These are phyloP conservation scores for Cladobotryum protrusum DNA, from an alignment of 2,329 filamentous ascomycete species.

Conservation along the genomic window DNA sequence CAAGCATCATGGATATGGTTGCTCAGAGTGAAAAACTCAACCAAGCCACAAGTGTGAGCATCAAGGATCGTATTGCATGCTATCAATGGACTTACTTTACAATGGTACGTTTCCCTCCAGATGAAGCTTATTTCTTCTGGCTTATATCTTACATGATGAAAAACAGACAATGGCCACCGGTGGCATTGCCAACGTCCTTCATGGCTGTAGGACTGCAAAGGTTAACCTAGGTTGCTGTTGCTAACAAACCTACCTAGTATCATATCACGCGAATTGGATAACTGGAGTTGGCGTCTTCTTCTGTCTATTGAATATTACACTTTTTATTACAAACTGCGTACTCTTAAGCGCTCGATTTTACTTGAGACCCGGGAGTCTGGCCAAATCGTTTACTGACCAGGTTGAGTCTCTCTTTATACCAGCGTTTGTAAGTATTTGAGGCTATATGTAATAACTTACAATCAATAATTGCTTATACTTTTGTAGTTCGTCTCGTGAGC, in stretches of 20 bases:
- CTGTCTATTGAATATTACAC: slow-evolving; percentile 55
- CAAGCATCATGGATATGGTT: slow-evolving; percentile 3
- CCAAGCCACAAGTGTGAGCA: slow-evolving; percentile 29
- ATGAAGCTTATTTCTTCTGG: background rate
- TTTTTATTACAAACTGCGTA: slow-evolving; percentile 57
- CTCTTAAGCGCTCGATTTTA: slow-evolving; percentile 64
- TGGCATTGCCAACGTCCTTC: slow-evolving; percentile 49
- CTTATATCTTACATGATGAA: background rate
- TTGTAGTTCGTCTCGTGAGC: slow-evolving; percentile 39
- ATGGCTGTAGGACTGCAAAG: slow-evolving; percentile 16
- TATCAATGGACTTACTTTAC: slow-evolving; percentile 74
- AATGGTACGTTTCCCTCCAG: slow-evolving; percentile 24
- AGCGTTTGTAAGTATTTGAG: slow-evolving; percentile 42
- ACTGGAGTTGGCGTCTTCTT: slow-evolving; percentile 53
- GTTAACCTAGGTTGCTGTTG: slow-evolving; percentile 5
- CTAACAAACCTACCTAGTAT: slow-evolving; percentile 1
- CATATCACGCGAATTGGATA: slow-evolving; percentile 42
- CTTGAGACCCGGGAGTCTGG: slow-evolving; percentile 63
- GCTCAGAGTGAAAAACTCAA: slow-evolving; percentile 1
- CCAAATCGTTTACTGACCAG: slow-evolving; percentile 66
- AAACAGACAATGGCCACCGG: slow-evolving; percentile 44
- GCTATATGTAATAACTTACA: background rate
- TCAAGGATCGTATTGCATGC: slow-evolving; percentile 46
- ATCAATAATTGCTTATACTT: background rate
- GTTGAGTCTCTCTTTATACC: slow-evolving; percentile 74